These are phyloP conservation scores for Lipomyces lipofer DNA, from an alignment of 805 yeast species.

Conservation along the genomic window DNA sequence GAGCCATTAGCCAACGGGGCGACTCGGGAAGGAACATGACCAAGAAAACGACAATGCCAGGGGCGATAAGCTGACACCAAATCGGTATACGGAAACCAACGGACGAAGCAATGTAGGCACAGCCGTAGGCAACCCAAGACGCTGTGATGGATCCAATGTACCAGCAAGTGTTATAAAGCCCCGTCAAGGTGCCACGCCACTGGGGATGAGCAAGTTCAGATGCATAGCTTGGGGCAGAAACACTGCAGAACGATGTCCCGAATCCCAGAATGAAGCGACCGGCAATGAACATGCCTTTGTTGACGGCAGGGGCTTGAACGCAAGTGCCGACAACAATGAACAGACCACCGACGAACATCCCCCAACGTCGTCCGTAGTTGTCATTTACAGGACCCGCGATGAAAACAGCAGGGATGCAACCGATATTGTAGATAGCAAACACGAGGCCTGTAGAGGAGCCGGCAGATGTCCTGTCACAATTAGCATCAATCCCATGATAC, in stretches of 20 bases:
- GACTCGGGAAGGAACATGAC: constrained; percentile 50
- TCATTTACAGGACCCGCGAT: constrained; percentile 35
- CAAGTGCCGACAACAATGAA: constrained; percentile 6
- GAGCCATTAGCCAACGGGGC: constrained; percentile 49
- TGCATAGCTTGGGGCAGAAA: constrained; percentile 17
- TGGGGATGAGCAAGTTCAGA: constrained; percentile 25
- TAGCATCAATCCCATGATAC: neutral
- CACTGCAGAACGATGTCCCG: constrained; percentile 13
- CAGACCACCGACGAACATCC: constrained; percentile 11
- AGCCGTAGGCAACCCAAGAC: constrained; percentile 25
- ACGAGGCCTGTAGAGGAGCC: constrained; percentile 41
- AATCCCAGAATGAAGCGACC: constrained; percentile 27
- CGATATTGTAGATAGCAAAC: constrained; percentile 19
- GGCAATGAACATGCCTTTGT: constrained; percentile 20
- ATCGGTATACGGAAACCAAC: constrained; percentile 44
- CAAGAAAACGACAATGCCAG: constrained; percentile 39
- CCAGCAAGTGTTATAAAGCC: constrained; percentile 54
- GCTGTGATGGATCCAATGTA: constrained; percentile 50
- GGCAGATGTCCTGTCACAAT: neutral
- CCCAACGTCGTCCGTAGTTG: constrained; percentile 47
- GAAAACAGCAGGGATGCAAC: neutral
- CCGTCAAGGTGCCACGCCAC: constrained; percentile 39
- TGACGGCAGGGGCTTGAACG: constrained; percentile 22
- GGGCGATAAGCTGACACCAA: constrained; percentile 43
- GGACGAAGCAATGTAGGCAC: neutral